Base-by-base conservation (phyloP, 2,329 filamentous ascomycete genomes). In the Tolypocladium tundrense region DNA sequence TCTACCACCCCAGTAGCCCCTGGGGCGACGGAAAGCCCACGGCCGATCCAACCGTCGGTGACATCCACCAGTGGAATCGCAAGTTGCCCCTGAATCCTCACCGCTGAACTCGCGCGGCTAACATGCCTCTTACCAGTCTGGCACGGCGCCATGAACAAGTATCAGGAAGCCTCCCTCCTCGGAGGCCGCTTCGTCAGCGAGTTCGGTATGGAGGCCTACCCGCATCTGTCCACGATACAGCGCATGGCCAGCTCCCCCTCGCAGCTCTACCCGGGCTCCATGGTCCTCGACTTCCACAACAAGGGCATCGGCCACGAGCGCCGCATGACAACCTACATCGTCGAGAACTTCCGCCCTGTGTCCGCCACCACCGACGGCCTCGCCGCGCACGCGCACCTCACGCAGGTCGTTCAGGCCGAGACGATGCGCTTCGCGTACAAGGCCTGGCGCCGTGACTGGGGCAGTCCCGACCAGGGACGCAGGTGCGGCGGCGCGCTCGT, bases 281-380 rank as follows among this genome's bases (percentile, higher is more conserved):
- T 85, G 60, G 86, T 86, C 59, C 77, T 92, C 53, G 88, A 92
- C 66, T 91, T 92, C 67, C 89, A 91, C 73, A 93, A 93, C 73
- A 93, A 93, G 71, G 89, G 88, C 9, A 85, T 86, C 63, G 88
- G 88, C 0, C 88, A 91, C 66, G 88, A 91, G 69, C 79, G 88
- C 41, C 79, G 88, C 43, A 84, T 92, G 59, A 86, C 87, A 14
- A 84, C 86, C 0, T 93, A 93, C 66, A 74, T 92, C 1, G 82
- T 86, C 14, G 89, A 92, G 67, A 93, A 92, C 72, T 84, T 92
- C 66, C 80, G 82, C 3, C 69, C 72, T 24, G 27, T 50, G 16
- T 14, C 27, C 7, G 45, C 45, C 45, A 50, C 27, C 14, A 50
- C 70, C 73, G 48, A 80, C 87, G 58, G 77, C 40, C 75, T 81